Base-by-base conservation (phyloP, 2,329 filamentous ascomycete species). In the Fusarium equiseti region DNA sequence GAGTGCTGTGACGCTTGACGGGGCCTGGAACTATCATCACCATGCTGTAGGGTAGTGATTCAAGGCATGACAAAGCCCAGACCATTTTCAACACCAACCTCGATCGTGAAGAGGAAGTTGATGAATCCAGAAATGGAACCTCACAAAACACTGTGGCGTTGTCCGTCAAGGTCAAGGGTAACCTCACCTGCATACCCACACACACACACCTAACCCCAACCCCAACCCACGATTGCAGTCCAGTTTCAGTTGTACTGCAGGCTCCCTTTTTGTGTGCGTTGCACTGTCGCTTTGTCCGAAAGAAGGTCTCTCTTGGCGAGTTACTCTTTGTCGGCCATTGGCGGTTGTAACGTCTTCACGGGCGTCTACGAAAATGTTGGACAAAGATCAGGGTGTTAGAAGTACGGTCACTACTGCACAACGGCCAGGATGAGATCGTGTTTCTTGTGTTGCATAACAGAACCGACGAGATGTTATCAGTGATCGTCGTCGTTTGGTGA, bases 231-330 rank as follows among this genome's bases (percentile, higher is more conserved):
- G 46, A 29, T 35, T 64, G 38, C 44, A 63, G 50, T 42, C 50
- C 35, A 52, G 24, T 27, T 57, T 57, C 38, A 44, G 38, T 54
- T 60, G 50, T 40, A 55, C 27, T 32, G 40, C 16, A 45, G 18
- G 42, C 27, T 54, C 27, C 48, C 38, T 43, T 35, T 55, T 20
- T 27, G 26, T 26, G 29, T 53, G 29, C 26, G 24, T 13, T 59
- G 38, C 55, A 62, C 38, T 26, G 40, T 71, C 68, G 63, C 63
- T 49, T 44, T 68, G 68, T 38, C 63, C 68, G 62, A 68, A 55
- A 40, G 62, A 67, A 51, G 45, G 48, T 52, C 44, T 40, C 65
- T 31, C 65, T 69, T 59, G 54, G 68, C 62, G 40, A 63, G 55
- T 69, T 45, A 59, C 59, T 74, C 56, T 60, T 70, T 66, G 51